These are phyloP conservation scores for Flaveria ramosissima DNA, from an alignment of 129 eudicot genomes.

Conservation along the genomic window DNA sequence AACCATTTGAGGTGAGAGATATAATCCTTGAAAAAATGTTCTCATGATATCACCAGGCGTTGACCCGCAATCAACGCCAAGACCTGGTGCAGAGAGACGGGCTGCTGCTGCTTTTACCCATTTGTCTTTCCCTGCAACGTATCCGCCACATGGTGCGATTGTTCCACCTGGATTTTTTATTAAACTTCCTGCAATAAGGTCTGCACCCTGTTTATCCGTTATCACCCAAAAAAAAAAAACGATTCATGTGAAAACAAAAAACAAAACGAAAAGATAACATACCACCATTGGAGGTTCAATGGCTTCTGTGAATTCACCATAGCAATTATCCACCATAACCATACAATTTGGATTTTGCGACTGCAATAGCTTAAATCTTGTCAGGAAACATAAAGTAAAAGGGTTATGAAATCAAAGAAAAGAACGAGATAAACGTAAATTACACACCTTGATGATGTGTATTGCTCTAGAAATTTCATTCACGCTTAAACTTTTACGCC, in stretches of 20 bases:
- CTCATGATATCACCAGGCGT: conserved; percentile 96
- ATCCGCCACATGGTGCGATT: conserved; percentile 97
- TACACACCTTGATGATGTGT: conserved; percentile 69
- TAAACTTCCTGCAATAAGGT: conserved; percentile 94
- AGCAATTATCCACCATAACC: conserved; percentile 98
- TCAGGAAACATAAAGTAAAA: not conserved
- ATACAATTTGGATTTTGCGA: conserved; percentile 79
- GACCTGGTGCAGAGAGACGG: conserved; percentile 98
- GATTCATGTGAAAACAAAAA: not conserved
- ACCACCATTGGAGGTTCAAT: conserved; percentile 99
- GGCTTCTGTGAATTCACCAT: conserved; percentile 91
- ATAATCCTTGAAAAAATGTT: conserved; percentile 82
- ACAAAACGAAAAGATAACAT: conserved; percentile 20
- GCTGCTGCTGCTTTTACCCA: conserved; percentile 99
- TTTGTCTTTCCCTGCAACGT: conserved; percentile 81
- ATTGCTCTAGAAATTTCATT: conserved; percentile 90
- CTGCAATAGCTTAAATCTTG: conserved; percentile 43
- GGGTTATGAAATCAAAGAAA: not conserved
- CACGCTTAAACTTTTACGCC: conserved; percentile 95
- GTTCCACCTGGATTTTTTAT: conserved; percentile 98
- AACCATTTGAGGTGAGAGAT: conserved; percentile 97
- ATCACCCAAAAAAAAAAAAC: not conserved
- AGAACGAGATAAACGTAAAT: not conserved
- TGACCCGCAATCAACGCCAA: conserved; percentile 94
- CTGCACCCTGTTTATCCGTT: conserved; percentile 80